Evolutionary conservation across 2,329 filamentous ascomycete species (phyloP).

Genomic region (Xylaria sp.): DNA sequence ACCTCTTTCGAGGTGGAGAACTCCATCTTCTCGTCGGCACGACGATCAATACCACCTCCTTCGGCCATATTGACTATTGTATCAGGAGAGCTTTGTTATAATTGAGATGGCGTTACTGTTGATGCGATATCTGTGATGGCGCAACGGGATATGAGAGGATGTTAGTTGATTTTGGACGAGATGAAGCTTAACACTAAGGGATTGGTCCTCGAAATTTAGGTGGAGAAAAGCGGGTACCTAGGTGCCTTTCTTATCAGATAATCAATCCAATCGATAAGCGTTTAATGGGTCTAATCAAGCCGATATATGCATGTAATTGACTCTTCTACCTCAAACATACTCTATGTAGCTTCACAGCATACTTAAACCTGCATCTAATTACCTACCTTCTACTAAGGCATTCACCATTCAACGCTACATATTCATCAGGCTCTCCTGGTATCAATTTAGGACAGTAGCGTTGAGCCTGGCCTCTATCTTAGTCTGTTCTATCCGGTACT

Average conservation of each 20-base stretch:
- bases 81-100: background rate
- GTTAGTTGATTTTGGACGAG: conserved; percentile 3
- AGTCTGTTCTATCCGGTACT: background rate
- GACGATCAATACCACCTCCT: conserved; percentile 80
- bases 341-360: conserved; percentile 2
- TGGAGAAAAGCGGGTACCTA: conserved; percentile 8
- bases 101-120: background rate
- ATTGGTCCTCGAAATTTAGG: conserved; percentile 19
- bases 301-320: conserved; percentile 10
- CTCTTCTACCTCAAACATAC: conserved; percentile 45
- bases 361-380: background rate
- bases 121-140: background rate
- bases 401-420: background rate
- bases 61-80: conserved; percentile 79
- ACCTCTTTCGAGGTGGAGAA: conserved; percentile 99
- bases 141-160: conserved; percentile 2
- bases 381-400: background rate
- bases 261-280: conserved; percentile 6
- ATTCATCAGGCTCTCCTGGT: background rate
- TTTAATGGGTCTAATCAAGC: rapidly evolving
- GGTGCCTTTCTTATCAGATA: background rate
- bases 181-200: background rate
- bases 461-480: background rate
- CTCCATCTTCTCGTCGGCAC: conserved; percentile 95
- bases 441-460: too few relatives aligned